Evolutionary conservation across 2,329 filamentous ascomycete genomes (phyloP), one percentile per base, ranked within the genome.

Genomic region (Neodidymelliopsis sp.): DNA sequence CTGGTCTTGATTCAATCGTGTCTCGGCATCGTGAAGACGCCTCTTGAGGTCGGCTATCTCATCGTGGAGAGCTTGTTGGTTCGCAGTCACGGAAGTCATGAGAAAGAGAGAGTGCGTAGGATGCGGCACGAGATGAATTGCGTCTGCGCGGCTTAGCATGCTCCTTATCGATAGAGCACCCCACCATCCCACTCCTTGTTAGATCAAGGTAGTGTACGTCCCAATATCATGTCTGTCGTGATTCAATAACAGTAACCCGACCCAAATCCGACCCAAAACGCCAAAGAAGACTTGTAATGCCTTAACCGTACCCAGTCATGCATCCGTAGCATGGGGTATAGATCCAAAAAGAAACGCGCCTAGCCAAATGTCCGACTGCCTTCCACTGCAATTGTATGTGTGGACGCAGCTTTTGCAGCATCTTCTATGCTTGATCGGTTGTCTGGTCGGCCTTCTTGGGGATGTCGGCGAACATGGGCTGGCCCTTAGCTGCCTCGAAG

Each of bases 41-140:
- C 65, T 60, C 58, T 89, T 84, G 9, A 89, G 75, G 15, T 81
- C 77, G 6, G 74, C 73, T 54, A 89, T 84, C 68, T 89, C 84
- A 68, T 80, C 67, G 43, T 66, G 46, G 15, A 76, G 64, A 60
- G 64, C 59, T 50, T 67, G 58, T 51, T 66, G 60, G 37, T 59
- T 52, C 37, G 48, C 30, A 31, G 47, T 18, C 49, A 50, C 36
- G 39, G 57, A 48, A 54, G 56, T 65, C 69, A 73, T 73, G 58
- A 45, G 54, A 44, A 46, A 37, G 18, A 39, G n/a, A n/a, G n/a
- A 16, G 30, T 39, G 44, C 36, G 27, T 47, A 56, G 43, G 45
- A 59, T 52, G 54, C 49, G 38, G 47, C 33, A 40, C 48, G 43
- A 52, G 34, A 49, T 41, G 48, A 30, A 47, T 47, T 50, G 47